A percentile compares a stretch with the other conserved stretches of the same genome.
Evolutionary conservation across 495 filamentous ascomycete species (phyloP).

Genomic region (Hypomontagnella monticulosa): DNA sequence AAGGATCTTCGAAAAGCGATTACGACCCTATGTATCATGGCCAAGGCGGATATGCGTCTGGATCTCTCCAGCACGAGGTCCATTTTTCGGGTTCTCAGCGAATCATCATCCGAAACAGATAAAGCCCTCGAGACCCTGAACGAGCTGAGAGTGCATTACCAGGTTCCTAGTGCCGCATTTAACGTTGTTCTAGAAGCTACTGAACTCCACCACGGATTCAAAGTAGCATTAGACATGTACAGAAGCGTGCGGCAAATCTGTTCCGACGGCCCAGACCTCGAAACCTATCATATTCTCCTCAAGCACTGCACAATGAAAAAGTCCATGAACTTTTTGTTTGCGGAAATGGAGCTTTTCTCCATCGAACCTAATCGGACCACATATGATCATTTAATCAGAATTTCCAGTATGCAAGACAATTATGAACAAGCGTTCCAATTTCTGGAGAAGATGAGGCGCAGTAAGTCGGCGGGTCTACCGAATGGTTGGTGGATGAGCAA

Average conservation of each 20-base stretch:
- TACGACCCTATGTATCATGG: constrained; percentile 74
- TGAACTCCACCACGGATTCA: constrained; percentile 53
- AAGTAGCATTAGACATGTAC: constrained; percentile 73
- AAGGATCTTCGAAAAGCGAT: constrained; percentile 66
- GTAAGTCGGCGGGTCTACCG: constrained; percentile 16
- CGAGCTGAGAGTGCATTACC: constrained; percentile 55
- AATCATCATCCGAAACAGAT: constrained; percentile 43
- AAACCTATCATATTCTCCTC: constrained; percentile 75
- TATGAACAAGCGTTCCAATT: constrained; percentile 68
- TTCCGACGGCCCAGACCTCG: constrained; percentile 63
- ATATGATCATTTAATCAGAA: constrained; percentile 74
- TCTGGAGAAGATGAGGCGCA: constrained; percentile 62
- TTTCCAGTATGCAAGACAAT: constrained; percentile 64
- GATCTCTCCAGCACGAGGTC: constrained; percentile 64
- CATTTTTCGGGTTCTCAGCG: constrained; percentile 56
- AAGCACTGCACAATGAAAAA: constrained; percentile 67
- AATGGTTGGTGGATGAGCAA: constrained; percentile 52
- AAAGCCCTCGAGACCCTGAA: constrained; percentile 65
- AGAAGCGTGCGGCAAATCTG: constrained; percentile 73
- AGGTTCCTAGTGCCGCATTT: constrained; percentile 64
- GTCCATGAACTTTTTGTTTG: constrained; percentile 72
- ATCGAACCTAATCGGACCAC: constrained; percentile 68
- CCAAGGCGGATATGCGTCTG: constrained; percentile 62
- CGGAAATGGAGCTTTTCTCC: constrained; percentile 75
- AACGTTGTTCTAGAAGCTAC: constrained; percentile 71